These are phyloP conservation scores for Erysimum cheiri DNA, from an alignment of 441 rosid genomes.

Conservation along the genomic window DNA sequence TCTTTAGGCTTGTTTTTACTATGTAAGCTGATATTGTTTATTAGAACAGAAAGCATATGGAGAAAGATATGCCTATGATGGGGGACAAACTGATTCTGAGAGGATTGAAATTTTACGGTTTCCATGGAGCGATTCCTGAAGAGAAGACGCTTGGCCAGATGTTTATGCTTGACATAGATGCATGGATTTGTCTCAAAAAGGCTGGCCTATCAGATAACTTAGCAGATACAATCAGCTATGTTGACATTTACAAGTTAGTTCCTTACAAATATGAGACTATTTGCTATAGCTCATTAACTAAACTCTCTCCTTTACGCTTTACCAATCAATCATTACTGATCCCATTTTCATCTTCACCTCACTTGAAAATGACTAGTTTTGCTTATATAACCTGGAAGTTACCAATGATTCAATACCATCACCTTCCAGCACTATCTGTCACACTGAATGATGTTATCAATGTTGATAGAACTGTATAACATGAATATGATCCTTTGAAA, in stretches of 20 bases:
- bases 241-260: slow-evolving; percentile 72
- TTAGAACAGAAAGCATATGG: slow-evolving; percentile 23
- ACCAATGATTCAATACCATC: no score
- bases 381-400: background rate
- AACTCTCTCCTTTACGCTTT: no score
- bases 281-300: background rate
- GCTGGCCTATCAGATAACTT: slow-evolving; percentile 73
- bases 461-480: background rate
- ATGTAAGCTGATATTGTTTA: slow-evolving; percentile 8
- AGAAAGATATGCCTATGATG: slow-evolving; percentile 33
- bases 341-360: no score
- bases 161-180: slow-evolving; percentile 86
- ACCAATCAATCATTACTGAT: no score
- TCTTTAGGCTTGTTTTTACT: background rate
- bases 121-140: slow-evolving; percentile 81
- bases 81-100: slow-evolving; percentile 81
- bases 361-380: background rate
- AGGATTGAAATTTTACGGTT: slow-evolving; percentile 85
- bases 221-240: slow-evolving; percentile 72
- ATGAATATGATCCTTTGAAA: background rate
- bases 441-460: background rate
- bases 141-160: slow-evolving; percentile 81
- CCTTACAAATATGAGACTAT: background rate
- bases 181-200: slow-evolving; percentile 76
- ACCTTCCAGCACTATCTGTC: background rate